Base-by-base conservation (phyloP, 176 grass and related monocot genomes). In the Alopecurus myosuroides region DNA sequence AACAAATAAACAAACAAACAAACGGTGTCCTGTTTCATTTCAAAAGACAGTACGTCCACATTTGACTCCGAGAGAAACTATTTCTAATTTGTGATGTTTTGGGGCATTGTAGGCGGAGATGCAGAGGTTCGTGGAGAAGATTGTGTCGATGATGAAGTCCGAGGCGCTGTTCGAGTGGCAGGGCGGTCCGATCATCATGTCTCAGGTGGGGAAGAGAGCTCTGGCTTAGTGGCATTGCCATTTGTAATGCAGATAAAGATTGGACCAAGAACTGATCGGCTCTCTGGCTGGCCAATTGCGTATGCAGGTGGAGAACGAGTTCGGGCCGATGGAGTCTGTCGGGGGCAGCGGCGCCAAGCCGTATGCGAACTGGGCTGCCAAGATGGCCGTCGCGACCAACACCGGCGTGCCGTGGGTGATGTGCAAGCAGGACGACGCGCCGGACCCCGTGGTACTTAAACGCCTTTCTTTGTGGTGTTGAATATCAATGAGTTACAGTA, bases 341-440 rank as follows among this genome's bases (percentile, higher is more conserved):
- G 86, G 67, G 1, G 96, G 96, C 48, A 49, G 52, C 2, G 74
- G 87, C 26, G 91, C 96, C 56, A 94, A 89, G 74, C 39, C 89
- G 1, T 98, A 98, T 7, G 66, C 91, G 11, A 63, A 84, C 81
- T 98, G 96, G 96, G 96, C 91, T 1, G 93, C 93, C 41, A 88
- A 94, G 91, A 95, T 98, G 96, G 96, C 96, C 1, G 88, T 98
- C 19, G 93, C 83, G 19, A 88, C 90, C 55, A 92, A 91, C 85
- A 92, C 93, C 5, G 96, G 96, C 1, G 93, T 98, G 77, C 96
- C 96, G 6, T 98, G 96, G 96, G 88, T 98, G 83, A 98, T 98
- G 97, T 98, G 97, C 84, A 95, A 95, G 48, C 91, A 98, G 65
- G 93, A 98, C 13, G 96, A 98, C 84, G 96, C 96, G 5, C 96